phyloP scores from a whole-genome alignment of 169 alveolate species.

The Plasmodium ovale region DNA sequence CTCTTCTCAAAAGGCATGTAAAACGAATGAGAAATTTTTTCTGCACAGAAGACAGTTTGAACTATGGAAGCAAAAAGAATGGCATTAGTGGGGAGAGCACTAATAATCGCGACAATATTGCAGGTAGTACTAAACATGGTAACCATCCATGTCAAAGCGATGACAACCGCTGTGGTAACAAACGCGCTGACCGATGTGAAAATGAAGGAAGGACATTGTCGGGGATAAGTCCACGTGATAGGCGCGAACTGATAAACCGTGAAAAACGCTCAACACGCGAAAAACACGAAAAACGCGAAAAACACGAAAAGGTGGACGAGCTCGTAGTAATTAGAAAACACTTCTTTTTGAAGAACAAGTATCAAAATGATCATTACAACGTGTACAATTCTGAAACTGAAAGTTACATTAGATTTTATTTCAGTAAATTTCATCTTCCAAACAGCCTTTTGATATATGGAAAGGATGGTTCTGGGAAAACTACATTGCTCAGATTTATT shows the following conservation, averaged over 20 bases:
- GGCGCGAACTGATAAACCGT: too few relatives aligned
- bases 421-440: slow-evolving; percentile 55
- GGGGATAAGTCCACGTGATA: too few relatives aligned
- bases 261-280: too few relatives aligned
- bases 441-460: slow-evolving; percentile 73
- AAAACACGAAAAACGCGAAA: too few relatives aligned
- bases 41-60: background rate
- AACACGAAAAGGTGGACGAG: too few relatives aligned
- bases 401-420: slow-evolving; percentile 41
- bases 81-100: background rate
- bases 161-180: too few relatives aligned
- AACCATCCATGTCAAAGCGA: too few relatives aligned
- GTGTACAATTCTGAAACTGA: slow-evolving; percentile 34
- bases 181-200: too few relatives aligned
- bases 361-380: slow-evolving; percentile 51
- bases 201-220: too few relatives aligned
- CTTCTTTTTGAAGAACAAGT: slow-evolving; percentile 33
- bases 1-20: slow-evolving; percentile 51
- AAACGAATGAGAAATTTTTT: background rate
- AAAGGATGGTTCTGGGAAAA: slow-evolving; percentile 57
- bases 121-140: too few relatives aligned
- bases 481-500: slow-evolving; percentile 56
- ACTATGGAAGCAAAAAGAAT: background rate
- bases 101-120: too few relatives aligned
- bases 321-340: slow-evolving; percentile 14